Percentiles rank a stretch among this genome's conserved stretches.
Conservation (phyloP, 2,329 filamentous ascomycete species). For the Calycina herbarum region DNA sequence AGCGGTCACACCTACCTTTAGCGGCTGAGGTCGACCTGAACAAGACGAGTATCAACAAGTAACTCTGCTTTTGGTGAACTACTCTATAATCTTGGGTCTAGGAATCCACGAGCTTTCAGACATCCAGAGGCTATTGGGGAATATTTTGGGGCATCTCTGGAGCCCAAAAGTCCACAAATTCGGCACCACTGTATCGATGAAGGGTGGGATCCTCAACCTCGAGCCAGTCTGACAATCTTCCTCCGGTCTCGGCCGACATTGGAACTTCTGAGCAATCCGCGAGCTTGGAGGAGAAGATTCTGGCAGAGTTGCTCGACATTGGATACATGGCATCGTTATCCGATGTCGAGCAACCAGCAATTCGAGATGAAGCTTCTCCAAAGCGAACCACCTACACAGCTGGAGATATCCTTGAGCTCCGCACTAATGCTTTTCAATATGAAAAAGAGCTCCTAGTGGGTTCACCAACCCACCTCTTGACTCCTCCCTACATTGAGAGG, state of each 20-base stretch:
- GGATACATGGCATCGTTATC: background rate
- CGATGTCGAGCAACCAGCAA: background rate
- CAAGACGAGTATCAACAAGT: slow-evolving; percentile 12
- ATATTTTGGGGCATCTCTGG: slow-evolving; percentile 65
- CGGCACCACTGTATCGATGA: too few species aligned
- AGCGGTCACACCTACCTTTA: too few species aligned
- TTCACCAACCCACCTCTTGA: too few species aligned
- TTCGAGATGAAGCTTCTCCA: background rate
- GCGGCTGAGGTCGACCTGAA: too few species aligned
- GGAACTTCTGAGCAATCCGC: background rate
- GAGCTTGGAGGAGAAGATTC: background rate
- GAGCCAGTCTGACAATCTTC: too few species aligned
- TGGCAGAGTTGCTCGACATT: background rate
- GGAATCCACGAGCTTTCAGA: slow-evolving; percentile 70
- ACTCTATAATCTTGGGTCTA: slow-evolving; percentile 63
- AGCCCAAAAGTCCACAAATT: too few species aligned
- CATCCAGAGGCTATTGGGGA: slow-evolving; percentile 71
- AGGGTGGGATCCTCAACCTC: too few species aligned
- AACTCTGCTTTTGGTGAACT: slow-evolving; percentile 60
- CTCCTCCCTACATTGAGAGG: too few species aligned
- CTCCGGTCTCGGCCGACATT: too few species aligned
- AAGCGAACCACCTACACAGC: background rate
- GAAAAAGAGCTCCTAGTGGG: background rate
- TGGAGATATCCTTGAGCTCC: background rate
- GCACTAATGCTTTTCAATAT: background rate